Evolutionary conservation across 352 stramenopile species (phyloP), one percentile per base, ranked within the genome.

Genomic region (Pythium rishiriense): DNA sequence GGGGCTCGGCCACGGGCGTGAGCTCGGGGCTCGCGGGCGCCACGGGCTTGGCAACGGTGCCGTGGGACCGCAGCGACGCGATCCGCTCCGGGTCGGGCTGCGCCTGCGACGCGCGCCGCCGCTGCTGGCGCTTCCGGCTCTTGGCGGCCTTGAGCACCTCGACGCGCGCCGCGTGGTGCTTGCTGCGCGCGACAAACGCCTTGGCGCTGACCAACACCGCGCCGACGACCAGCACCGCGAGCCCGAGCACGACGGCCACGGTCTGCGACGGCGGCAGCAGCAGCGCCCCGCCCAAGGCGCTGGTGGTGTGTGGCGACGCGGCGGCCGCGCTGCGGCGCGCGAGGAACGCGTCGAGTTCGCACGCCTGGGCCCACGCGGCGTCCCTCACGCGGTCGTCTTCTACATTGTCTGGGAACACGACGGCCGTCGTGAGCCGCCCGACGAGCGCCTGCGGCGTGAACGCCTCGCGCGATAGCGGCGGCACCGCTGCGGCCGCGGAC

Each of bases 401-500:
- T 10, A 35, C 43, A 12, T 50, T 17, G 1, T 58, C 39, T 5
- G n/a, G 6, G 10, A 59, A 37, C 41, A 83, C 63, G 45, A 73
- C 59, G 7, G 86, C 35, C 0, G 73, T 79, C 0, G 74, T 86
- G 49, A 91, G 48, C 17, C 82, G 71, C 12, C 82, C 82, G 4
- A 84, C 75, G n/a, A 91, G 74, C 5, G 82, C 82, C 48, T 91
- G 78, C 12, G 79, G 82, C 26, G 82, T 91, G 66, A 91, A 91
- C 33, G 81, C 76, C 43, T 86, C 78, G 11, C 47, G 41, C 25
- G 39, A 17, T 10, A 60, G 37, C 21, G 41, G 53, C 26, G 43
- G 49, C 2, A n/a, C 17, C 26, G 33, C 46, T 10, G n/a, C 28
- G 7, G 31, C 15, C 22, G 55, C 69, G 48, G 56, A 55, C 31